Evolutionary conservation across 139 green algal genomes (phyloP).

Genomic region (Coelastrella sp.): DNA sequence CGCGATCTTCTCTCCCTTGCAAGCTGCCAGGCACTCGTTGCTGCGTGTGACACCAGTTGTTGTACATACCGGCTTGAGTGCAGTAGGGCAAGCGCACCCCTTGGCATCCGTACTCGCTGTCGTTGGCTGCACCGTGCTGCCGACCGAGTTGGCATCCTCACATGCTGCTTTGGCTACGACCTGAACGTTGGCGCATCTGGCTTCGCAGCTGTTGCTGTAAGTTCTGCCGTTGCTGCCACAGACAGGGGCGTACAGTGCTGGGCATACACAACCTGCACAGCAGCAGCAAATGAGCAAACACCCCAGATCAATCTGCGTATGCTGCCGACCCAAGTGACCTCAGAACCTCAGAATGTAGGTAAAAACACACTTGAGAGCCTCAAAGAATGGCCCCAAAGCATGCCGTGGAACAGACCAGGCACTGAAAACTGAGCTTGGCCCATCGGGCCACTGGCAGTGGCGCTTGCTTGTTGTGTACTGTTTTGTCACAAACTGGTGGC

Average conservation of each 20-base stretch:
- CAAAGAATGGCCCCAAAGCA: too few relatives aligned
- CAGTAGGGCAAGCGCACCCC: constrained; percentile 33
- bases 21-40: constrained; percentile 57
- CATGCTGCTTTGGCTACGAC: neutral
- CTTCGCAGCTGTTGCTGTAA: constrained; percentile 54
- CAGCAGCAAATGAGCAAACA: neutral
- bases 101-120: neutral
- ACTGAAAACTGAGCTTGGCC: too few relatives aligned
- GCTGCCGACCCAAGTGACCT: too few relatives aligned
- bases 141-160: neutral
- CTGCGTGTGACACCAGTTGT: constrained; percentile 52
- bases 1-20: constrained; percentile 30
- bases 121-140: neutral
- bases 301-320: too few relatives aligned
- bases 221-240: constrained; percentile 52
- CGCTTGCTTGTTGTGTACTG: too few relatives aligned
- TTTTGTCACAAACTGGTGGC: too few relatives aligned
- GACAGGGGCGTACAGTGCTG: constrained; percentile 35
- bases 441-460: too few relatives aligned
- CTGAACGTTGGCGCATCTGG: constrained; percentile 10
- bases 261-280: constrained; percentile 41
- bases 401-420: too few relatives aligned
- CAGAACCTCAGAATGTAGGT: too few relatives aligned
- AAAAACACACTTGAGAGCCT: too few relatives aligned
- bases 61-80: constrained; percentile 44